Evolutionary conservation across 2,329 filamentous ascomycete species (phyloP).

Genomic region (Neofusicoccum umdonicola): DNA sequence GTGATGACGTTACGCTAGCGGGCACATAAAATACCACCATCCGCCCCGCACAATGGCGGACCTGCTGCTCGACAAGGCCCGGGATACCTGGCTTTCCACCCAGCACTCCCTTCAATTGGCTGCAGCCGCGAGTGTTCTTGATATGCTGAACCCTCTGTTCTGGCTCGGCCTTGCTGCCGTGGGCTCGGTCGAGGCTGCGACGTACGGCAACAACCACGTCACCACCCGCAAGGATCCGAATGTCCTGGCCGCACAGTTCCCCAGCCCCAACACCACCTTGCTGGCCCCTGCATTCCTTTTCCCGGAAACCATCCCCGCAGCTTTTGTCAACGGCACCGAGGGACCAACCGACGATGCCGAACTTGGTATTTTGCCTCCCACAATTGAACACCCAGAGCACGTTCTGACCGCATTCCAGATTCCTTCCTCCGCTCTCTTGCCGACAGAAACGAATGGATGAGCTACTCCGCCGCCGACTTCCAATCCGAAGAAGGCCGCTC

Average conservation of each 20-base stretch:
- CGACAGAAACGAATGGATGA: slow-evolving; percentile 34
- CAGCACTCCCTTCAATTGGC: neutral
- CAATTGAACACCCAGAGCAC: neutral
- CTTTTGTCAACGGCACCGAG: slow-evolving; percentile 31
- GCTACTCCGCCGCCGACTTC: slow-evolving; percentile 28
- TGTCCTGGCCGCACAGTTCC: slow-evolving; percentile 35
- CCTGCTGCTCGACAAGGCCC: neutral
- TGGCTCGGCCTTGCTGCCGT: neutral
- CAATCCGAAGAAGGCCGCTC: slow-evolving; percentile 33
- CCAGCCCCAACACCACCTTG: slow-evolving; percentile 30
- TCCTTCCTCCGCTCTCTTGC: slow-evolving; percentile 29
- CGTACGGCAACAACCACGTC: slow-evolving; percentile 34
- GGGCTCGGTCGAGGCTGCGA: neutral
- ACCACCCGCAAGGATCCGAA: slow-evolving; percentile 27
- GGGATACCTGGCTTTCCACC: neutral
- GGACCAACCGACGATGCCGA: slow-evolving; percentile 30
- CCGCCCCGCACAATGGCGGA: neutral
- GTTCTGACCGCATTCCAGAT: slow-evolving; percentile 20
- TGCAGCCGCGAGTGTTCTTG: neutral
- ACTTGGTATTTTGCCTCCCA: slow-evolving; percentile 20
- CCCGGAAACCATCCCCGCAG: slow-evolving; percentile 28
- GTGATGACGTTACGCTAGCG: neutral
- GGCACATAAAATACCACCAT: neutral
- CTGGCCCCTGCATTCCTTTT: slow-evolving; percentile 32
- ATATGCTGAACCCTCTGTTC: neutral